These are phyloP conservation scores for Anthoceros angustus DNA, from an alignment of 225 moss, liverwort and hornwort species.

Conservation along the genomic window DNA sequence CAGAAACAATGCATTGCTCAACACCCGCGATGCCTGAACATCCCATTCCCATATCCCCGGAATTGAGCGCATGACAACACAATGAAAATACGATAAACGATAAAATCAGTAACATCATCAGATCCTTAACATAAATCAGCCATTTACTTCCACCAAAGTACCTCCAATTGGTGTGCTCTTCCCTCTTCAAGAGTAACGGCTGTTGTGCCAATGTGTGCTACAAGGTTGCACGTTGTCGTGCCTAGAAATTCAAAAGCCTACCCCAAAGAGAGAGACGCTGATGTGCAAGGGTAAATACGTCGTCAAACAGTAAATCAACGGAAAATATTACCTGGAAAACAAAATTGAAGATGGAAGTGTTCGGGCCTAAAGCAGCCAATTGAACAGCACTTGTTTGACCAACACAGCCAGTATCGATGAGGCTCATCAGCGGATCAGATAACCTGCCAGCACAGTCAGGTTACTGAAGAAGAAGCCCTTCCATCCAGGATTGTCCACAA, in stretches of 20 bases:
- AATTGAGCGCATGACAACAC: not conserved
- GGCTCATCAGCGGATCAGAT: conserved; percentile 75
- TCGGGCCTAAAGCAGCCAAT: conserved; percentile 73
- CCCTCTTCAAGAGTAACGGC: conserved; percentile 36
- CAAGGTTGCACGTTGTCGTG: conserved; percentile 56
- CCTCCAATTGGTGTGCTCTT: conserved; percentile 41
- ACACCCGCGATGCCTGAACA: conserved; percentile 51
- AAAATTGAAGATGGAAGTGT: conserved; percentile 72
- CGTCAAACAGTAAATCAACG: no score
- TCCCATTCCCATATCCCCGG: not conserved
- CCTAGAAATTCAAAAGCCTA: conserved; percentile 68
- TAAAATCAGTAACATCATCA: no score
- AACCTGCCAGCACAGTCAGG: conserved; percentile 17
- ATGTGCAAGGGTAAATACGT: not conserved
- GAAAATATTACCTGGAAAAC: conserved; percentile 38
- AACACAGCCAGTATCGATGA: conserved; percentile 82
- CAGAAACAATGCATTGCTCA: conserved; percentile 57
- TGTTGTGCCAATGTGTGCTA: conserved; percentile 36
- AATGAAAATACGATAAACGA: not conserved
- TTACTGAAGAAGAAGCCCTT: not conserved
- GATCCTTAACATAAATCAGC: no score
- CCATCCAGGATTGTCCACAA: no score
- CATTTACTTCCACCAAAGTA: conserved; percentile 7
- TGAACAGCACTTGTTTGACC: conserved; percentile 72
- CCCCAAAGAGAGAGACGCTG: not conserved